Base-by-base conservation (phyloP, 805 yeast species). In the Debaryomyces tyrocola region DNA sequence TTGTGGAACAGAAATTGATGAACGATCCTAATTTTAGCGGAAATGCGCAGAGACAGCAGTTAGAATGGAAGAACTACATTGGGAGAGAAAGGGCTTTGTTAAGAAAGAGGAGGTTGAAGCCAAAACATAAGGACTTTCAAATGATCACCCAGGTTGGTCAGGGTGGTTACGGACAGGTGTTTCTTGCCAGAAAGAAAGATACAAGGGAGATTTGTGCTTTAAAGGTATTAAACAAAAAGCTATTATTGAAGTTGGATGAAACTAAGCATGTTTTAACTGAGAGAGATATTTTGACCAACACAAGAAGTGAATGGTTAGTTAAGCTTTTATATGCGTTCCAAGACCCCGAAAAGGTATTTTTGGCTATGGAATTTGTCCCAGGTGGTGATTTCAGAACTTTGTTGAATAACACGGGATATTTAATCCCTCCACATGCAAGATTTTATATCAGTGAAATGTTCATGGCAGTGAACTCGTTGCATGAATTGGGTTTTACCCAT, bases 151-250 rank as follows among this genome's bases (percentile, higher is more conserved):
- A 94, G 71, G 97, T 94, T 28, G 99, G 99, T 11, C 99, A 94
- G 73, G 99, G 99, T 61, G 99, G 99, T 3, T 94, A 94, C 62
- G 99, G 99, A 20, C 97, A 94, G 69, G 99, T 94, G n/a, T 94
- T 89, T 59, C 72, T 94, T 51, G 97, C 99, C 1, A 80, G 91
- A 55, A 94, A 94, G 74, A 85, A 84, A 55, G 99, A 94, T 60
- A 90, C 98, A 1, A 82, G 84, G 52, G 99, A 94, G 67, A 86
- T 94, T 40, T 92, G 97, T 68, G 99, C 99, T 2, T 75, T 94
- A 57, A 94, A 94, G 65, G 88, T 94, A 11, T 77, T 94, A 60
- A 91, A 90, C 65, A 94, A 94, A 66, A 85, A 85, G 58, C 75
- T 91, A 57, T 75, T 92, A 53, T 83, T 88, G 49, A 91, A 88